Evolutionary conservation across 805 yeast genomes (phyloP).

Genomic region (Pichia ethanolica): DNA sequence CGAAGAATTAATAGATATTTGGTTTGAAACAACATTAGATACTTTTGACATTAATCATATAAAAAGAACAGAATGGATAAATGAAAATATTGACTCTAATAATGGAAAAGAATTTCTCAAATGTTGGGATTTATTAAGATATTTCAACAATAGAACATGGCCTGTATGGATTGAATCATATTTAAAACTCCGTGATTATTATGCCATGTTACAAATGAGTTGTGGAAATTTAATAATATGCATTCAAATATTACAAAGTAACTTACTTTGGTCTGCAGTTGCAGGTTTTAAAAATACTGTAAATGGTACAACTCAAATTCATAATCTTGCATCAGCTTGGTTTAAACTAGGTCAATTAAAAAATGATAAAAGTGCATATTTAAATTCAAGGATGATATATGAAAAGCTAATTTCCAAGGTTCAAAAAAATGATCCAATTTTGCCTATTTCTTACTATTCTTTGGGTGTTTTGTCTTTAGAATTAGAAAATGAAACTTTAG

Average conservation of each 20-base stretch:
- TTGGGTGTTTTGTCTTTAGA: slow-evolving; percentile 75
- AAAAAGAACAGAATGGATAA: slow-evolving; percentile 17
- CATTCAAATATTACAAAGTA: slow-evolving; percentile 22
- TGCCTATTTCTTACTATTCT: slow-evolving; percentile 78
- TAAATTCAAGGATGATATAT: slow-evolving; percentile 18
- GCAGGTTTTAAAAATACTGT: slow-evolving; percentile 14
- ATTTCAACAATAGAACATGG: slow-evolving; percentile 36
- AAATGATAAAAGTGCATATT: slow-evolving; percentile 10
- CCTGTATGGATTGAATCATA: slow-evolving; percentile 71
- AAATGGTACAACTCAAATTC: slow-evolving; percentile 16
- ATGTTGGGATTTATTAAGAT: slow-evolving; percentile 21
- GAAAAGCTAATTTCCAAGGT: slow-evolving; percentile 11
- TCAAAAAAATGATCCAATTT: slow-evolving; percentile 10
- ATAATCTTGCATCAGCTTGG: slow-evolving; percentile 25
- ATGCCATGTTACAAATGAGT: slow-evolving; percentile 62
- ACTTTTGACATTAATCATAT: background rate
- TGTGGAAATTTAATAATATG: slow-evolving; percentile 23
- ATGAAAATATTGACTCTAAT: slow-evolving; percentile 14
- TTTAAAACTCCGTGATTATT: slow-evolving; percentile 68
- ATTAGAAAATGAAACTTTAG: slow-evolving; percentile 44
- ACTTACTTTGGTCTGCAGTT: slow-evolving; percentile 22
- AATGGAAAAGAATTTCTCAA: slow-evolving; percentile 16
- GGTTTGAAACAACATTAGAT: slow-evolving; percentile 1
- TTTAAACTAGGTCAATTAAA: slow-evolving; percentile 11
- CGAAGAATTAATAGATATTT: slow-evolving; percentile 17